Conservation (phyloP, 305 asterid species). For the Ajuga reptans region DNA sequence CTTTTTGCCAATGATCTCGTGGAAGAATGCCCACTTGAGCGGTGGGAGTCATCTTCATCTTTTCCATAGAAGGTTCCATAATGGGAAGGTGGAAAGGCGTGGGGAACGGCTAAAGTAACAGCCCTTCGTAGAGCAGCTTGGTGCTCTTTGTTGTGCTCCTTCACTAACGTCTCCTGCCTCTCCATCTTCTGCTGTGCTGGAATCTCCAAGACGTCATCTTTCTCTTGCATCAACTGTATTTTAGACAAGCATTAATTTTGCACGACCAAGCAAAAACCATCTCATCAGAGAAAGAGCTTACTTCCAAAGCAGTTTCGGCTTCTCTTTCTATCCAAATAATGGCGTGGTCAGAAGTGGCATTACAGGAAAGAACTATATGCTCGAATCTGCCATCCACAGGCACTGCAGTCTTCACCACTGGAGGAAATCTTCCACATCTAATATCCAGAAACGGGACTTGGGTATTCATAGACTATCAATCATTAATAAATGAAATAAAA, state of each 20-base stretch:
- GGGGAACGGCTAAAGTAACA: conserved; percentile 61
- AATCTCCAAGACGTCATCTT: conserved; percentile 42
- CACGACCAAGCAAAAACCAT: background rate
- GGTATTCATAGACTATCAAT: background rate
- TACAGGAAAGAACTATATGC: conserved; percentile 81
- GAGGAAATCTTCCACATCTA: conserved; percentile 74
- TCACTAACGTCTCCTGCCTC: conserved; percentile 51
- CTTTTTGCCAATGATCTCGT: conserved; percentile 37
- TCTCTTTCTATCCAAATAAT: conserved; percentile 73
- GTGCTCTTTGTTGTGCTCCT: conserved; percentile 64
- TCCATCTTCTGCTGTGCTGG: conserved; percentile 81
- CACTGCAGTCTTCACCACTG: conserved; percentile 77
- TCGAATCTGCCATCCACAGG: conserved; percentile 96
- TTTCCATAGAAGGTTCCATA: conserved; percentile 65
- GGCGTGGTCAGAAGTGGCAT: conserved; percentile 85
- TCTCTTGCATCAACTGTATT: conserved; percentile 57
- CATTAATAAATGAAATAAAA: background rate
- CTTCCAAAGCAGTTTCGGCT: conserved; percentile 59
- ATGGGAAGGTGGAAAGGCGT: conserved; percentile 56
- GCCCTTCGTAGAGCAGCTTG: conserved; percentile 72
- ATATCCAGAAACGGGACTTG: conserved; percentile 14
- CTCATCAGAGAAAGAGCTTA: conserved; percentile 29
- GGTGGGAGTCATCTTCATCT: conserved; percentile 26
- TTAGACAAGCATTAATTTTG: background rate
- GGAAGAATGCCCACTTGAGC: conserved; percentile 30